phyloP scores from a whole-genome alignment of 164 flowering plant genomes.

The Tetrastigma voinierianum region DNA sequence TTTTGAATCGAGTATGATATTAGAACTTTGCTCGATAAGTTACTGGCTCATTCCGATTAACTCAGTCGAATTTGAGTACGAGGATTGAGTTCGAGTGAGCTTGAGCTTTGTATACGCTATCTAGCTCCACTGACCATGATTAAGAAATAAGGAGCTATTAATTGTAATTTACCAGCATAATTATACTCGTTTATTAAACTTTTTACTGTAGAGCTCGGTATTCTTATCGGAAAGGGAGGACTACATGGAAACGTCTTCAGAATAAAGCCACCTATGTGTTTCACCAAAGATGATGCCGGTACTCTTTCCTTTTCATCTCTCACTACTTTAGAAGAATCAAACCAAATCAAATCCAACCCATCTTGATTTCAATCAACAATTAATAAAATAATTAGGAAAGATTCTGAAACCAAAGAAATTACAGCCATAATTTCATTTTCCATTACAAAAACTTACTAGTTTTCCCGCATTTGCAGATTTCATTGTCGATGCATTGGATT shows the following conservation, averaged over 20 bases:
- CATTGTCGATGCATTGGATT: constrained; percentile 86
- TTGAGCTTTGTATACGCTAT: too few relatives aligned
- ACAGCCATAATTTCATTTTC: neutral
- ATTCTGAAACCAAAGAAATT: neutral
- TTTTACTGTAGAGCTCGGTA: constrained; percentile 67
- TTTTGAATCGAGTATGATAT: too few relatives aligned
- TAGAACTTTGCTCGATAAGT: too few relatives aligned
- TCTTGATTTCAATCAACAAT: neutral
- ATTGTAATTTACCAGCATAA: neutral
- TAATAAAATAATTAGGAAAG: neutral
- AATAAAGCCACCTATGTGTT: constrained; percentile 97
- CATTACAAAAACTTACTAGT: neutral
- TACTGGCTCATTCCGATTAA: too few relatives aligned
- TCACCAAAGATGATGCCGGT: constrained; percentile 94
- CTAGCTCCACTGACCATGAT: too few relatives aligned
- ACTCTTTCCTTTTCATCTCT: constrained; percentile 3
- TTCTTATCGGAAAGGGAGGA: constrained; percentile 92
- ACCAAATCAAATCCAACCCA: neutral
- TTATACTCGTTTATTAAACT: constrained; percentile 3
- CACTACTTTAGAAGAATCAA: neutral
- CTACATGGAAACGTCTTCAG: constrained; percentile 91
- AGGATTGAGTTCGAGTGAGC: too few relatives aligned
- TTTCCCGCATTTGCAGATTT: constrained; percentile 59
- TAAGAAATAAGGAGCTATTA: too few relatives aligned
- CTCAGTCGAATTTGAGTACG: too few relatives aligned